Base-by-base conservation (phyloP, 148 eudicot genomes). In the Nepenthes gracilis region DNA sequence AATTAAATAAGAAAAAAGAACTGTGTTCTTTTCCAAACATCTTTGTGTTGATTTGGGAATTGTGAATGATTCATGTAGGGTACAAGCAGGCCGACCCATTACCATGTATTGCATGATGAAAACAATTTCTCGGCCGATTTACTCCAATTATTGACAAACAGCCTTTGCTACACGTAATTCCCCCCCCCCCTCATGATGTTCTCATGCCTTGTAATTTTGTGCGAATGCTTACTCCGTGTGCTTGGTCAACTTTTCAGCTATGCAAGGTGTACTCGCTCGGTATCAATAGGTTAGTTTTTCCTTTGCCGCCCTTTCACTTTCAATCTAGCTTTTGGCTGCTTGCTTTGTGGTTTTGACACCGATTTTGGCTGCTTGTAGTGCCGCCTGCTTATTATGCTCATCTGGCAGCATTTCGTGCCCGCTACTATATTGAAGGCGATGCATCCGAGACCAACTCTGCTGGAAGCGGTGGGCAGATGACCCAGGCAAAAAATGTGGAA, bases 351-450 rank as follows among this genome's bases (percentile, higher is more conserved):
- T 36, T 47, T 12, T 8, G 33, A 36, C 8, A 32, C 61, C n/a
- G 33, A 48, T 14, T 43, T 59, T 34, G 1, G 40, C 40, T 73
- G 66, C 78, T 23, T 23, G 23, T 0, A 90, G 97, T 86, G 32
- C 97, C 97, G 34, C 90, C 97, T 2, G 97, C 86, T 1, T 86
- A 86, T 54, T 90, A 90, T 43, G 97, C 97, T 0, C 97, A 90
- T 45, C 63, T 86, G 2, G 86, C 84, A 6, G 97, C 97, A 0
- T 86, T 86, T 40, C 78, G 97, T 23, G 97, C 97, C 15, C 86
- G 97, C 0, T 82, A 84, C 62, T 90, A 90, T 33, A 43, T 84
- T 1, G 95, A 82, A 55, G 85, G 80, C 0, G 60, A 15, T 4
- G 32, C 55, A 1, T 80, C 84, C 0, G 97, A 82, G 1, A 70